These are phyloP conservation scores for Rhizopus delemar DNA, from an alignment of 371 early-diverging fungal genomes.

Conservation along the genomic window DNA sequence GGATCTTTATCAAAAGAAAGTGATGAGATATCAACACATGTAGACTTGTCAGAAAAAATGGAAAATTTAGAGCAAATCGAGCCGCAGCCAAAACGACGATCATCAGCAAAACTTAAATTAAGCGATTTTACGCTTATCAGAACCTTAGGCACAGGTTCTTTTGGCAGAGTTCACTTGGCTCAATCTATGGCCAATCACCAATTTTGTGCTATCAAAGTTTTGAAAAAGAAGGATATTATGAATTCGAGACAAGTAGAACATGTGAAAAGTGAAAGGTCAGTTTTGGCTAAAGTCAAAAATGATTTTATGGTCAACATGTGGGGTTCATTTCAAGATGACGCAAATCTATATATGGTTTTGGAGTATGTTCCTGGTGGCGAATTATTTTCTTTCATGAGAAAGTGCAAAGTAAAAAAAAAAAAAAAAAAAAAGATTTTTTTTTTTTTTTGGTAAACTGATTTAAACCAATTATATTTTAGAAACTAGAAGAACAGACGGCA, in stretches of 20 bases:
- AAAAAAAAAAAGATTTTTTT: slow-evolving; percentile 32
- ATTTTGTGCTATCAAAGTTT: slow-evolving; percentile 95
- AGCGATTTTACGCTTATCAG: slow-evolving; percentile 27
- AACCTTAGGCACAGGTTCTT: slow-evolving; percentile 71
- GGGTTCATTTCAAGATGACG: slow-evolving; percentile 78
- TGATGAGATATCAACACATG: slow-evolving; percentile 18
- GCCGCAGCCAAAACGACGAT: slow-evolving; percentile 13
- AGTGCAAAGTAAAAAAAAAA: slow-evolving; percentile 36
- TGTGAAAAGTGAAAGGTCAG: slow-evolving; percentile 79
- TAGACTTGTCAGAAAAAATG: slow-evolving; percentile 14
- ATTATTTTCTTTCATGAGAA: slow-evolving; percentile 71
- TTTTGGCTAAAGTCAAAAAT: slow-evolving; percentile 71
- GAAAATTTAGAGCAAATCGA: slow-evolving; percentile 4
- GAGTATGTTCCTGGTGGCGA: slow-evolving; percentile 93
- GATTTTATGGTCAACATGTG: slow-evolving; percentile 82
- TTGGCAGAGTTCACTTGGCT: slow-evolving; percentile 66
- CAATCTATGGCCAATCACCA: slow-evolving; percentile 44
- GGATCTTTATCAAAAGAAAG: slow-evolving; percentile 18
- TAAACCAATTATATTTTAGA: neutral
- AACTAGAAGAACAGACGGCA: slow-evolving; percentile 60
- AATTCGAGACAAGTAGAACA: slow-evolving; percentile 79
- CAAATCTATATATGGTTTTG: slow-evolving; percentile 83
- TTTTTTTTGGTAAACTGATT: too few species aligned
- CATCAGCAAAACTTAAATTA: slow-evolving; percentile 27
- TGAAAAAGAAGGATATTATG: slow-evolving; percentile 87